These are phyloP conservation scores for Naematelia aurantialba DNA, from an alignment of 768 basidiomycete species.

Conservation along the genomic window DNA sequence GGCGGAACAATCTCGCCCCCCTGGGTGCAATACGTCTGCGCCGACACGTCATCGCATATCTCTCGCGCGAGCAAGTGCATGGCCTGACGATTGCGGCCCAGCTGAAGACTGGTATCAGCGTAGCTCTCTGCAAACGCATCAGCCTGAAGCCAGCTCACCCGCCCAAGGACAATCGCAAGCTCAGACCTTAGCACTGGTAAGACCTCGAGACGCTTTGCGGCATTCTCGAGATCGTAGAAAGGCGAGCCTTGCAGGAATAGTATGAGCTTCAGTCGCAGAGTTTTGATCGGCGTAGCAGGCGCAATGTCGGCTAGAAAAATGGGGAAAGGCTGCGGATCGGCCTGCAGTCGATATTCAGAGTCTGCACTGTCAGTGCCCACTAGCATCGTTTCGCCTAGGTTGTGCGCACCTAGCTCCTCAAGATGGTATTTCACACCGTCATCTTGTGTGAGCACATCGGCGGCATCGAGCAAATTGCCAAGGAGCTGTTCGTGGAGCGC, in stretches of 20 bases:
- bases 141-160: slow-evolving; percentile 54
- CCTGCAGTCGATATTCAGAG: slow-evolving; percentile 36
- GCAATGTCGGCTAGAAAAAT: slow-evolving; percentile 78
- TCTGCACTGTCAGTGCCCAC: slow-evolving; percentile 20
- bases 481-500: slow-evolving; percentile 68
- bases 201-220: slow-evolving; percentile 56
- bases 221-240: slow-evolving; percentile 59
- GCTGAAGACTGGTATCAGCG: slow-evolving; percentile 47
- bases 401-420: slow-evolving; percentile 45
- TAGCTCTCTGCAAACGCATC: background rate
- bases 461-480: slow-evolving; percentile 56
- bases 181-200: slow-evolving; percentile 66
- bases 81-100: slow-evolving; percentile 61
- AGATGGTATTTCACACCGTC: slow-evolving; percentile 57
- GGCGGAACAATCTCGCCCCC: slow-evolving; percentile 70
- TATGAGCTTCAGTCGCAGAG: slow-evolving; percentile 67
- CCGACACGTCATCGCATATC: slow-evolving; percentile 69
- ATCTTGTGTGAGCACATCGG: slow-evolving; percentile 34
- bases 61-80: slow-evolving; percentile 66
- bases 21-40: slow-evolving; percentile 80
- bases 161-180: slow-evolving; percentile 71
- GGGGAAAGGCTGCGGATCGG: slow-evolving; percentile 29
- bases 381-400: background rate
- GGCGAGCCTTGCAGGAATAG: slow-evolving; percentile 75
- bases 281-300: slow-evolving; percentile 71